A percentile compares a stretch with the other conserved stretches of the same genome.
Conservation (phyloP, 2,329 filamentous ascomycete genomes). For the Rasamsonia emersonii region DNA sequence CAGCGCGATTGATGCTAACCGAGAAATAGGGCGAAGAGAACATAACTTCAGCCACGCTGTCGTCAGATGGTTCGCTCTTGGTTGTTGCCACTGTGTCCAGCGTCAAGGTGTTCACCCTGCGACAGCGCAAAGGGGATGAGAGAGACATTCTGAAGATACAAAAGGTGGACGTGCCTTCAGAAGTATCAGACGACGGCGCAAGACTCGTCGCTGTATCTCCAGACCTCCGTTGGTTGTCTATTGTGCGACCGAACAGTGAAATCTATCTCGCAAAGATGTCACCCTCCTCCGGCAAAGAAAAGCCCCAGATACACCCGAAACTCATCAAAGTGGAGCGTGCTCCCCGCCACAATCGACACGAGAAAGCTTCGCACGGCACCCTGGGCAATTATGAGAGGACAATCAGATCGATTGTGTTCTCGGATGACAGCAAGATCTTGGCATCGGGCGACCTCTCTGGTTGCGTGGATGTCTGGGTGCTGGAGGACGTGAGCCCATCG, state of each 20-base stretch:
- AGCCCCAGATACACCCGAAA: slow-evolving; percentile 38
- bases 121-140: slow-evolving; percentile 42
- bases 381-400: slow-evolving; percentile 68
- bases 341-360: slow-evolving; percentile 21
- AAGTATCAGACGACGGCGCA: slow-evolving; percentile 55
- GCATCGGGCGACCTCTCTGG: slow-evolving; percentile 75
- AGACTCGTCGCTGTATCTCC: slow-evolving; percentile 50
- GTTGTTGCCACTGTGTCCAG: slow-evolving; percentile 66
- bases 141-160: slow-evolving; percentile 60
- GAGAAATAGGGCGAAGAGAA: slow-evolving; percentile 62
- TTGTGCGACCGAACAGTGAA: slow-evolving; percentile 52
- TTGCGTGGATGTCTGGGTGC: slow-evolving; percentile 76
- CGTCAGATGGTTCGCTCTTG: slow-evolving; percentile 61
- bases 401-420: slow-evolving; percentile 68
- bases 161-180: slow-evolving; percentile 56
- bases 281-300: slow-evolving; percentile 32
- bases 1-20: slow-evolving; percentile 2
- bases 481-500: slow-evolving; percentile 54
- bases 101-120: slow-evolving; percentile 68
- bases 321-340: slow-evolving; percentile 32
- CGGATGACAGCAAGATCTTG: slow-evolving; percentile 68
- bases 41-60: slow-evolving; percentile 68
- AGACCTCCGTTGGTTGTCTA: slow-evolving; percentile 37
- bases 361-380: slow-evolving; percentile 53
- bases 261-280: slow-evolving; percentile 46